Percentiles rank a stretch among this genome's conserved stretches.
Conservation (phyloP, 225 moss, liverwort and hornwort genomes). For the Sphagnum contortum region DNA sequence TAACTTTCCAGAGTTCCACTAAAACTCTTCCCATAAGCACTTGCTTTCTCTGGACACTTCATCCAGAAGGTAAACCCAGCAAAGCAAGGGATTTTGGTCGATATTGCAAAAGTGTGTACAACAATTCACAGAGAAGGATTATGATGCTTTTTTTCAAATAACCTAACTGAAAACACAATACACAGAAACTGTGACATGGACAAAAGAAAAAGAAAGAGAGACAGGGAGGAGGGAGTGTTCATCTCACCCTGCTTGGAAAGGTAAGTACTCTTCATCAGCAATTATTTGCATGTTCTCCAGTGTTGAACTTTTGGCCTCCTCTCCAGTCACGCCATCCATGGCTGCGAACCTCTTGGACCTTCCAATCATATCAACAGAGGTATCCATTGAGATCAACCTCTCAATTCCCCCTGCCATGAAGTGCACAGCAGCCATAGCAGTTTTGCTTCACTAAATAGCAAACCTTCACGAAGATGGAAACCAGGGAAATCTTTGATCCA, state of each 20-base stretch:
- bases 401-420: slow-evolving; percentile 60
- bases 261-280: slow-evolving; percentile 90
- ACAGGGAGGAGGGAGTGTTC: background rate
- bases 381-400: slow-evolving; percentile 73
- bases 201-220: background rate
- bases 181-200: background rate
- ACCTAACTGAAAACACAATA: no score
- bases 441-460: background rate
- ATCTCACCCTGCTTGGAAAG: slow-evolving; percentile 56
- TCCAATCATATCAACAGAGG: slow-evolving; percentile 82
- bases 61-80: no score
- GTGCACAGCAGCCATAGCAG: background rate
- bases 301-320: slow-evolving; percentile 8
- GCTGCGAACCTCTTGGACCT: slow-evolving; percentile 43
- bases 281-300: slow-evolving; percentile 49
- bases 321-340: slow-evolving; percentile 23
- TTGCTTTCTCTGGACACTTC: no score
- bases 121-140: no score
- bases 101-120: no score
- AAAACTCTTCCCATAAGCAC: no score
- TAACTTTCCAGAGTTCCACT: no score
- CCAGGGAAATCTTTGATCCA: no score
- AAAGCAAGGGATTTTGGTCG: no score
- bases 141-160: no score
- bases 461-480: no score